phyloP scores from a whole-genome alignment of 2,329 filamentous ascomycete genomes.

The Ascochyta clinopodiicola region DNA sequence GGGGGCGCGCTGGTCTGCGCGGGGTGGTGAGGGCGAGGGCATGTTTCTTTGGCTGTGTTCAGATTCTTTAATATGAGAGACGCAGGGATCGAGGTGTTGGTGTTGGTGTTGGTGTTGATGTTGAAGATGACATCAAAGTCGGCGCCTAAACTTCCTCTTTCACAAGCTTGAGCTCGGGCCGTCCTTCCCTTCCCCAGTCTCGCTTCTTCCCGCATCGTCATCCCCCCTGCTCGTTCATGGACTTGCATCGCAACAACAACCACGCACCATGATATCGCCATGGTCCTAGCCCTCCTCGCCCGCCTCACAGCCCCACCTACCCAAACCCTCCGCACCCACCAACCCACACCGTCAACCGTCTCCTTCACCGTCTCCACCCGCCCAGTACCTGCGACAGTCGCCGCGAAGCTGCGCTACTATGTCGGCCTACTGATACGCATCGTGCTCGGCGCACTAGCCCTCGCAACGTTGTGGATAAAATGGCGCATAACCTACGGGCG shows the following conservation, averaged over 20 bases:
- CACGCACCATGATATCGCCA: slow-evolving; percentile 13
- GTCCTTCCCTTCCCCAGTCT: neutral
- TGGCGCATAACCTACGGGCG: slow-evolving; percentile 20
- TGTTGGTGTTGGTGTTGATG: neutral
- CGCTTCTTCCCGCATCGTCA: slow-evolving; percentile 26
- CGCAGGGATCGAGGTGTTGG: neutral
- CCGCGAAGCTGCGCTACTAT: slow-evolving; percentile 54
- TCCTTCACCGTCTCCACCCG: slow-evolving; percentile 88
- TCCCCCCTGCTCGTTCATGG: slow-evolving; percentile 12
- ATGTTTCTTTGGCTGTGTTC: slow-evolving; percentile 4
- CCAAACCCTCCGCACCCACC: slow-evolving; percentile 33
- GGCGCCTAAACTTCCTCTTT: neutral
- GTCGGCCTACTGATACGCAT: slow-evolving; percentile 55
- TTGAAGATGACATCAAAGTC: slow-evolving; percentile 17
- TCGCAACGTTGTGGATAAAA: slow-evolving; percentile 46
- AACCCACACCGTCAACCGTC: slow-evolving; percentile 80
- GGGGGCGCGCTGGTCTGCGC: slow-evolving; percentile 6
- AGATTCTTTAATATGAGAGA: neutral
- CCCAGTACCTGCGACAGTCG: slow-evolving; percentile 58
- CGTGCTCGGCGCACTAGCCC: slow-evolving; percentile 50
- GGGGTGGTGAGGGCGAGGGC: slow-evolving; percentile 27
- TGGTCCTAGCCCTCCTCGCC: slow-evolving; percentile 28
- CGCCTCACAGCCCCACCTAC: slow-evolving; percentile 36
- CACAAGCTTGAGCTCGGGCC: slow-evolving; percentile 17
- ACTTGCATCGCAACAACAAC: neutral